Evolutionary conservation across 2,329 filamentous ascomycete genomes (phyloP).

Genomic region (Alternaria burnsii): DNA sequence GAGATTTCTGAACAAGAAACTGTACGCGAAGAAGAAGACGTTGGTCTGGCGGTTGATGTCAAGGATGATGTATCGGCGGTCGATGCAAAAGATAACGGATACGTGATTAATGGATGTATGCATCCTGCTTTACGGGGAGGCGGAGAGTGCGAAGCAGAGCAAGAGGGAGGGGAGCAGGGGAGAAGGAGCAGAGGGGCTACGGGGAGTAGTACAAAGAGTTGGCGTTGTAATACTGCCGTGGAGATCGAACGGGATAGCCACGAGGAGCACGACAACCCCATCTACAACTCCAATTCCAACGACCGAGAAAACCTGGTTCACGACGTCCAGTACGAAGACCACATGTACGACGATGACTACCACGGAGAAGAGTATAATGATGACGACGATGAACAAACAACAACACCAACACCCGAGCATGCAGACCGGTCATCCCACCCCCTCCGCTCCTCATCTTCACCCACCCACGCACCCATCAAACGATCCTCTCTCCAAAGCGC

Average conservation of each 20-base stretch:
- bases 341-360: neutral
- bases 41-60: accelerated
- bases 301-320: too few relatives aligned
- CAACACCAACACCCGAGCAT: neutral
- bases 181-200: neutral
- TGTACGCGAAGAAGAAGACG: neutral
- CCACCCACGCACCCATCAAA: neutral
- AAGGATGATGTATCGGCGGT: neutral
- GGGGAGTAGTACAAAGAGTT: neutral
- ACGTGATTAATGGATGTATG: neutral
- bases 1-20: accelerated
- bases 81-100: neutral
- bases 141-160: neutral
- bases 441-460: neutral
- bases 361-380: neutral
- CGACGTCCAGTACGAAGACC: neutral
- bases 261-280: too few relatives aligned
- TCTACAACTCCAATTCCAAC: too few relatives aligned
- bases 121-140: neutral
- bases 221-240: neutral
- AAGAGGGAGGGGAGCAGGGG: neutral
- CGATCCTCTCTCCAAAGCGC: neutral
- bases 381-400: neutral
- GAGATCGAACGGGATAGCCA: neutral
- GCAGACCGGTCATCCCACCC: neutral